Evolutionary conservation across 257 asterid genomes (phyloP), one percentile per base, ranked within the genome.

Genomic region (Solanum bulbocastanum): DNA sequence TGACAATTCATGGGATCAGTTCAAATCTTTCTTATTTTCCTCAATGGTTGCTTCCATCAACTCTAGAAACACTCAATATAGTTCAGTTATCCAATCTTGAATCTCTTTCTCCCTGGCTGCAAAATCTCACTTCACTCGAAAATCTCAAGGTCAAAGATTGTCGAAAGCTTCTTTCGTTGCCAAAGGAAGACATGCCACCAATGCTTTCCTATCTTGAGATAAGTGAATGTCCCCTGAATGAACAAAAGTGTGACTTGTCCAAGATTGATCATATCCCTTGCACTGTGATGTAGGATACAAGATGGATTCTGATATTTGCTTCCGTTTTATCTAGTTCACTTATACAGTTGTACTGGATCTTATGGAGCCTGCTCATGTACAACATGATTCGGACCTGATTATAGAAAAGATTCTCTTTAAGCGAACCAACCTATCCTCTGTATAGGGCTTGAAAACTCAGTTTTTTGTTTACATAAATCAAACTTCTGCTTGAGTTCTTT

Each of bases 91-190:
- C 91, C 1, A 89, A 73, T 83, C 88, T 90, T 8, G 76, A 90
- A 90, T 90, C 94, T 23, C 93, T 93, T 35, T 89, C 94, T 56
- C 94, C 92, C 1, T 93, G 93, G 95, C 90, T 93, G 83, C 89
- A 88, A 88, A 89, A 93, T 79, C 93, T 91, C 78, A 89, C 93
- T 76, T 91, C 88, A 86, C 94, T 93, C 15, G 92, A 92, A 88
- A 91, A 90, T 87, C 84, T 93, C 89, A 91, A 89, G 92, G 91
- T 91, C 89, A 83, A 83, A 84, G 92, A 90, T 18, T 91, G 94
- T 83, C 86, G 36, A 35, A 88, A 93, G 78, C 87, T 93, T 68
- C 58, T 72, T 88, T 87, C 88, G 58, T 71, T 91, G 87, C 93
- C 94, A 33, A 73, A 39, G 20, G 93, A 91, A 83, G 92, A 91